Evolutionary conservation across 495 filamentous ascomycete genomes (phyloP).

Genomic region (Talaromyces thailandensis): DNA sequence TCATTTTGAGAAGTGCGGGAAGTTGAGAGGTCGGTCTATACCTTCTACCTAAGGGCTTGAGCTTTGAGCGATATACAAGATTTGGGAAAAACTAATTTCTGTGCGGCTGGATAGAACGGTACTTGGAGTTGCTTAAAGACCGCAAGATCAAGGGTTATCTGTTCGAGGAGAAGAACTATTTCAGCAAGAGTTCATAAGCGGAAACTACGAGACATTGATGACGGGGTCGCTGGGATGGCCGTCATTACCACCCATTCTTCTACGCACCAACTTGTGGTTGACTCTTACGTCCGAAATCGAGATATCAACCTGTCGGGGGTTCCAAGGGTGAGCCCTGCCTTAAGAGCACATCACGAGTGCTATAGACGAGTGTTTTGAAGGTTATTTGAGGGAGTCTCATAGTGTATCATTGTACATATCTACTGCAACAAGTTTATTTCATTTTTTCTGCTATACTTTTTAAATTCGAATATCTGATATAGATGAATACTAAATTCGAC

Average conservation of each 20-base stretch:
- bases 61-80: not conserved
- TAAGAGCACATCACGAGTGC: not conserved
- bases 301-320: too few species aligned
- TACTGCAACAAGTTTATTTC: conserved; percentile 1
- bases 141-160: conserved; percentile 81
- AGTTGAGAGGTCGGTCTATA: conserved; percentile 62
- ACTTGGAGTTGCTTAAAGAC: conserved; percentile 81
- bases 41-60: not conserved
- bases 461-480: too few species aligned
- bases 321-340: not conserved
- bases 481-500: too few species aligned
- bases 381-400: not conserved
- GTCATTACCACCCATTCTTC: not conserved
- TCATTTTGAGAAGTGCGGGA: conserved; percentile 93
- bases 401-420: conserved; percentile 8
- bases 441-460: not conserved
- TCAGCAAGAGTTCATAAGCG: conserved; percentile 21
- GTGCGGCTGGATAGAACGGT: conserved; percentile 58
- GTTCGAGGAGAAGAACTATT: conserved; percentile 86
- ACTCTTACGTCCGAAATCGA: not conserved
- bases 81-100: not conserved
- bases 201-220: conserved; percentile 4
- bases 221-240: not conserved
- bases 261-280: not conserved
- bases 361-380: not conserved